Evolutionary conservation across 148 eudicot genomes (phyloP).

Genomic region (Chenopodium formosanum): DNA sequence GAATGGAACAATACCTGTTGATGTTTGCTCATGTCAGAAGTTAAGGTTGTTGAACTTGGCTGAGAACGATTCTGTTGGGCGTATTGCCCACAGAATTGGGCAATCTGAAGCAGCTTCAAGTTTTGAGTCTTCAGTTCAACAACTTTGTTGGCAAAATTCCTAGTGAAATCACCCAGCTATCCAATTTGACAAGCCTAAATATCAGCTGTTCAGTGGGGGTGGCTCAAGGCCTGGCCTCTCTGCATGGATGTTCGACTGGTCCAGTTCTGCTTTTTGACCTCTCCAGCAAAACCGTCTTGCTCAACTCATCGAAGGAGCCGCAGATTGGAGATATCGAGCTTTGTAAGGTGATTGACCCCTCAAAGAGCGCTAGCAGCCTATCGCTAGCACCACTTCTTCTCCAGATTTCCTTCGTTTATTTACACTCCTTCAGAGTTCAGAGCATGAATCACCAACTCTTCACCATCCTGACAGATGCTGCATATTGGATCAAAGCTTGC

Average conservation of each 20-base stretch:
- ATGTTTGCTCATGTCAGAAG: constrained; percentile 43
- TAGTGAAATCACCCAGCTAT: constrained; percentile 35
- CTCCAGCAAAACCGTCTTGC: constrained; percentile 56
- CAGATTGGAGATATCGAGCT: constrained; percentile 88
- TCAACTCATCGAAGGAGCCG: constrained; percentile 71
- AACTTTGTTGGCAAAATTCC: constrained; percentile 56
- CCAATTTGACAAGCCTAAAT: constrained; percentile 45
- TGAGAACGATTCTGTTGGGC: constrained; percentile 49
- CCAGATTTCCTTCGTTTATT: too few relatives aligned
- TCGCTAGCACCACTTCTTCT: constrained; percentile 32
- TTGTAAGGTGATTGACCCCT: constrained; percentile 77
- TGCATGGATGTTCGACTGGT: constrained; percentile 65
- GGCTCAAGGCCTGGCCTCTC: constrained; percentile 70
- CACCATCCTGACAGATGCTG: too few relatives aligned
- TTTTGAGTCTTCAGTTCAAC: constrained; percentile 59
- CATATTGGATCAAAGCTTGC: too few relatives aligned
- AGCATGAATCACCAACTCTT: too few relatives aligned
- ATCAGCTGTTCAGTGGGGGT: constrained; percentile 68
- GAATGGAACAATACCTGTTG: constrained; percentile 54
- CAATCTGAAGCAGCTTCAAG: constrained; percentile 47
- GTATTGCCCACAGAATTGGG: constrained; percentile 48
- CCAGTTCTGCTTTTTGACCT: constrained; percentile 68
- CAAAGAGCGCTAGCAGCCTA: too few relatives aligned
- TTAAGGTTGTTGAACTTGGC: constrained; percentile 64
- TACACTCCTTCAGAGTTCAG: too few relatives aligned